Evolutionary conservation across 2,329 filamentous ascomycete species (phyloP).

Genomic region (Pestalotiopsis sp.): DNA sequence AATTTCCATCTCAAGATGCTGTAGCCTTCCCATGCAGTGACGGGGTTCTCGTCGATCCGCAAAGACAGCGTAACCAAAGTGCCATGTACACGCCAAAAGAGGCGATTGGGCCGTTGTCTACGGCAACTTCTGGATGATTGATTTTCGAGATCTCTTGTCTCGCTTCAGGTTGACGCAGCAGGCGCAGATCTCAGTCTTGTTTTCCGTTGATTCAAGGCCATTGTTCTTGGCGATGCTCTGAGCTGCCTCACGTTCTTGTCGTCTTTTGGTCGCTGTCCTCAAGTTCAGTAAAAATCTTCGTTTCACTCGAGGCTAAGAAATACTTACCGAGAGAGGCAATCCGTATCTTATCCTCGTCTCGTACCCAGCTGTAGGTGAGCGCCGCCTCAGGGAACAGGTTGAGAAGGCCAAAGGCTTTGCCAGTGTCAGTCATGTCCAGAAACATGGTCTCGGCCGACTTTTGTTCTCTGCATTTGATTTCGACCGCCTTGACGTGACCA

Average conservation of each 20-base stretch:
- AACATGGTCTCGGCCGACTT: conserved; percentile 16
- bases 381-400: conserved; percentile 50
- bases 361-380: conserved; percentile 47
- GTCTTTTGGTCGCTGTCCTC: conserved; percentile 20
- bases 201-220: conserved; percentile 23
- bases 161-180: conserved; percentile 25
- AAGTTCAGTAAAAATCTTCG: neutral
- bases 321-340: conserved; percentile 43
- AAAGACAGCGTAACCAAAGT: neutral
- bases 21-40: neutral
- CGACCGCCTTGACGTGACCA: conserved; percentile 23
- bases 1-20: neutral
- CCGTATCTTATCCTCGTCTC: conserved; percentile 36
- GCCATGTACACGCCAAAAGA: neutral
- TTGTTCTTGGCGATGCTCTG: conserved; percentile 17
- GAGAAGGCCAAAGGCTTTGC: conserved; percentile 25
- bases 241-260: conserved; percentile 17
- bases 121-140: too few species aligned
- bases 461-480: conserved; percentile 26
- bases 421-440: neutral
- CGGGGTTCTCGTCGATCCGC: neutral
- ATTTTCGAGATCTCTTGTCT: neutral
- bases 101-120: neutral
- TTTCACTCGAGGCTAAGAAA: neutral
- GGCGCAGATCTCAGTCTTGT: conserved; percentile 19